Conservation (phyloP, 2,329 filamentous ascomycete species). For the Salinomyces thailandicus region DNA sequence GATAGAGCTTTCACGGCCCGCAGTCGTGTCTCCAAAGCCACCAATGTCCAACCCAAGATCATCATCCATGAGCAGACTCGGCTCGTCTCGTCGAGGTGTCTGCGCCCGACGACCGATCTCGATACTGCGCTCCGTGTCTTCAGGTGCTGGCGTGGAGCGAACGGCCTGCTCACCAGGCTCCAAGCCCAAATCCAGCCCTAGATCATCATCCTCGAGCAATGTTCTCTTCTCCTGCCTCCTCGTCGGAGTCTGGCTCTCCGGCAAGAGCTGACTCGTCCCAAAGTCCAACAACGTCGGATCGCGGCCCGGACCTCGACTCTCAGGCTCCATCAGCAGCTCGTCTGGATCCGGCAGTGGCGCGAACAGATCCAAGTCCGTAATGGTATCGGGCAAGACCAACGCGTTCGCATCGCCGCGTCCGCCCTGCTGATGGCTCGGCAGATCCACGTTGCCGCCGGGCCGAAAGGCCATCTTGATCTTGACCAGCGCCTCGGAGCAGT, state of each 20-base stretch:
- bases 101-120: conserved; percentile 87
- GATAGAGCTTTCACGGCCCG: conserved; percentile 13
- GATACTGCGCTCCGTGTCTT: conserved; percentile 44
- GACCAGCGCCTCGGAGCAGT: conserved; percentile 93
- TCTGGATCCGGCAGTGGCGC: conserved; percentile 69
- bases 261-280: conserved; percentile 66
- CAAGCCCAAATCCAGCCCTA: conserved; percentile 57
- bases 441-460: conserved; percentile 79
- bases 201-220: conserved; percentile 46
- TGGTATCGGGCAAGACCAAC: conserved; percentile 78
- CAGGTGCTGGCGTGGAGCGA: conserved; percentile 24
- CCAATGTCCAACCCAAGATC: conserved; percentile 42
- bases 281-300: conserved; percentile 43
- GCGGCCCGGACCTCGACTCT: conserved; percentile 22
- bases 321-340: conserved; percentile 51
- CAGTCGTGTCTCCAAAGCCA: conserved; percentile 27
- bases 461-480: conserved; percentile 99
- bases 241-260: conserved; percentile 30
- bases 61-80: conserved; percentile 51
- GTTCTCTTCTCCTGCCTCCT: conserved; percentile 13
- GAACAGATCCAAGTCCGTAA: conserved; percentile 87
- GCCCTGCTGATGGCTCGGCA: conserved; percentile 46
- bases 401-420: conserved; percentile 66
- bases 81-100: conserved; percentile 45
- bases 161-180: conserved; percentile 26